Conservation (phyloP, 2,329 filamentous ascomycete species). For the Tricladium varicosporioides region DNA sequence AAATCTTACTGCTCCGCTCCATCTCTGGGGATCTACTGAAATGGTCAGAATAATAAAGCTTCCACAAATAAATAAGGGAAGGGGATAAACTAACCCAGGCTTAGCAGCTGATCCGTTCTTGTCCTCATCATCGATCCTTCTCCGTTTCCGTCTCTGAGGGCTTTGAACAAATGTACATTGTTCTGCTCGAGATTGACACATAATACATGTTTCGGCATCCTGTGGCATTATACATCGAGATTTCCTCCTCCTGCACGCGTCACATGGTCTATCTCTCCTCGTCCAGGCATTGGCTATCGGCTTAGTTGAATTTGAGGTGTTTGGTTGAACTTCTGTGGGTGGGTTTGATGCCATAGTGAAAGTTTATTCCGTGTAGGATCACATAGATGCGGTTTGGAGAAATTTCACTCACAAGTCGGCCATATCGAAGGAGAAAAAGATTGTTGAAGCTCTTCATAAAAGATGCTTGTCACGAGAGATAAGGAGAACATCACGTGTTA, state of each 20-base stretch:
- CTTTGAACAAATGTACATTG: conserved; percentile 76
- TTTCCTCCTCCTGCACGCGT: conserved; percentile 43
- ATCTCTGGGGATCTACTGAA: conserved; percentile 21
- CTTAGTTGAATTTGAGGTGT: conserved; percentile 11
- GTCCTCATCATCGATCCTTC: conserved; percentile 58
- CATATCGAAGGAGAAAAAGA: conserved; percentile 8
- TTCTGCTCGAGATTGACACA: conserved; percentile 73
- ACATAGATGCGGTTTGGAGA: neutral
- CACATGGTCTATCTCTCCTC: conserved; percentile 66
- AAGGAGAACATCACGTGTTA: conserved; percentile 1
- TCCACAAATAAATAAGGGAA: neutral
- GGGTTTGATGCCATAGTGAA: conserved; percentile 18
- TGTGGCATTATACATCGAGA: conserved; percentile 70
- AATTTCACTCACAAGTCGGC: neutral
- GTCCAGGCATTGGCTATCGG: conserved; percentile 23
- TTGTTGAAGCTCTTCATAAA: neutral
- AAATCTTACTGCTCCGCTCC: conserved; percentile 16
- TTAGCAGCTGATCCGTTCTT: conserved; percentile 22
- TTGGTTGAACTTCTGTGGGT: conserved; percentile 6
- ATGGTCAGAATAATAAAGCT: neutral
- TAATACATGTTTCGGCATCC: conserved; percentile 66
- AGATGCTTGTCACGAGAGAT: conserved; percentile 6
- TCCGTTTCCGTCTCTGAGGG: conserved; percentile 74
- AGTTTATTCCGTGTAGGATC: neutral
- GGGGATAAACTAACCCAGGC: conserved; percentile 19